A percentile compares a stretch with the other conserved stretches of the same genome.
These are phyloP conservation scores for Colletotrichum sp. DNA, from an alignment of 2,329 filamentous ascomycete species.

Conservation along the genomic window DNA sequence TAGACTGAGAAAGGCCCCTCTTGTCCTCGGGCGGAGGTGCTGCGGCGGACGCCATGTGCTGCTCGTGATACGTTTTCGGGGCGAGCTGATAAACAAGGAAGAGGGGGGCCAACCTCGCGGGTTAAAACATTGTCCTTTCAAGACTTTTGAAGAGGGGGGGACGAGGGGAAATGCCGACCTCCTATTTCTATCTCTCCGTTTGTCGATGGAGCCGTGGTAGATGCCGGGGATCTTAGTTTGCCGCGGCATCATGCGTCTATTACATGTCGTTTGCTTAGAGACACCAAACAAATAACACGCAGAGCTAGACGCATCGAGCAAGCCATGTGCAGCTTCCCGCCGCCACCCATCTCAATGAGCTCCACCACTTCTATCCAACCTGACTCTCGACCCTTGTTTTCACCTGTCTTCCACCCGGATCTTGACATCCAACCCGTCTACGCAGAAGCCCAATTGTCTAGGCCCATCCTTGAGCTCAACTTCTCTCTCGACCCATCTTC, in stretches of 20 bases:
- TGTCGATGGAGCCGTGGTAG: neutral
- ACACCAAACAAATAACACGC: neutral
- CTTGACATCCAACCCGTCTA: conserved; percentile 73
- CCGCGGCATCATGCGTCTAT: neutral
- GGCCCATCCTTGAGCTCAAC: conserved; percentile 81
- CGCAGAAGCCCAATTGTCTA: conserved; percentile 80
- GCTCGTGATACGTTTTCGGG: neutral
- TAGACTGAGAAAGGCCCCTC: conserved; percentile 15
- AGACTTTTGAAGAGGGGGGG: neutral
- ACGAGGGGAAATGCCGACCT: neutral
- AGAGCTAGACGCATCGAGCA: neutral
- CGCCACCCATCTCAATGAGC: neutral
- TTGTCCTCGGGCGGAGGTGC: neutral
- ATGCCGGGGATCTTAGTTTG: neutral
- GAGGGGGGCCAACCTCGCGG: neutral
- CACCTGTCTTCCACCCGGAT: conserved; percentile 68
- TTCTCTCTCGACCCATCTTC: conserved; percentile 76
- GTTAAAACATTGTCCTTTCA: neutral
- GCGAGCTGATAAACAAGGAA: neutral
- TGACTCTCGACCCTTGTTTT: neutral
- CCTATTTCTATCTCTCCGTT: neutral
- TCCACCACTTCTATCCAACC: neutral
- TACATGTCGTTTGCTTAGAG: neutral
- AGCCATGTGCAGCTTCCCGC: neutral
- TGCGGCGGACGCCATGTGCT: neutral